Evolutionary conservation across 2,329 filamentous ascomycete species (phyloP).

Genomic region (Paramyrothecium roridum): DNA sequence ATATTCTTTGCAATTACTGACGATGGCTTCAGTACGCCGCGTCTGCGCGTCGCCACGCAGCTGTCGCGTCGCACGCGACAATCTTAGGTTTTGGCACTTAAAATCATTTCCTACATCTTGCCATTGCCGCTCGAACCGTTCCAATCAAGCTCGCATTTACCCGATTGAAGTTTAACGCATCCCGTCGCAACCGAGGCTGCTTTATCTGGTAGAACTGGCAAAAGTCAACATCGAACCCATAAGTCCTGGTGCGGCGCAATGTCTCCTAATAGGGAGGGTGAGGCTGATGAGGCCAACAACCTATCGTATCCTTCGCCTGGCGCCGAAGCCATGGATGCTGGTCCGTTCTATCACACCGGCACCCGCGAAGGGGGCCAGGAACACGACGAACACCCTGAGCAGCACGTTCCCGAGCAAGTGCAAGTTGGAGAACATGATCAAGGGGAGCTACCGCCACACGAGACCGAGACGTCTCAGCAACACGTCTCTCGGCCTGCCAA

Average conservation of each 20-base stretch:
- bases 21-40: constrained; percentile 1
- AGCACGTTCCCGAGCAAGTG: constrained; percentile 17
- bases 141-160: not conserved
- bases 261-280: constrained; percentile 30
- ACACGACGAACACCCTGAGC: constrained; percentile 18
- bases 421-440: constrained; percentile 28
- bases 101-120: not conserved
- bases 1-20: not conserved
- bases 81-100: not conserved
- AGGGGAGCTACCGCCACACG: constrained; percentile 22
- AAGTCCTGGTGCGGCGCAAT: constrained; percentile 13
- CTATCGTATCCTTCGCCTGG: constrained; percentile 45
- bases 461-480: constrained; percentile 35
- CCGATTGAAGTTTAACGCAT: too few species aligned
- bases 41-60: not conserved
- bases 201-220: too few species aligned
- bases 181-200: too few species aligned
- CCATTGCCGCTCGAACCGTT: not conserved
- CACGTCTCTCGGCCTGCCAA: constrained; percentile 41
- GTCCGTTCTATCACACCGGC: constrained; percentile 40
- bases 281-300: constrained; percentile 30
- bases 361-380: constrained; percentile 28
- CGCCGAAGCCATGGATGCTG: constrained; percentile 38
- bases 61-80: not conserved
- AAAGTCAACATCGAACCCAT: not conserved